Evolutionary conservation across 2,329 filamentous ascomycete species (phyloP), one percentile per base, ranked within the genome.

Genomic region (Rutstroemia sp.): DNA sequence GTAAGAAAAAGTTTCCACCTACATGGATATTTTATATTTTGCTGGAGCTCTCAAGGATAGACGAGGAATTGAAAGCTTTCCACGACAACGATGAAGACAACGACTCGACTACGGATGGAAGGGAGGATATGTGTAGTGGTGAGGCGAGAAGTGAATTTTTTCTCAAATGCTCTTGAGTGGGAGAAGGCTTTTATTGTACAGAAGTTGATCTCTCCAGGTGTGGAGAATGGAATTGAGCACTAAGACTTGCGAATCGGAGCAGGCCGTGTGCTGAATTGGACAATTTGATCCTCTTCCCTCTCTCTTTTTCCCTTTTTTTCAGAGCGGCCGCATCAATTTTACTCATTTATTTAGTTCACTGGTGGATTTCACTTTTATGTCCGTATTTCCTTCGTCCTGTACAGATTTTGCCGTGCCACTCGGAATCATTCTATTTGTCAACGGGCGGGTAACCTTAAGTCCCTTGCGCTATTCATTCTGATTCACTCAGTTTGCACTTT

Each of bases 161-260:
- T 34, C 30, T 34, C 30, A 34, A 42, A 19, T 42, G 16, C n/a
- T 17, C 19, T 42, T n/a, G 17, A 14, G 42, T 19, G 42, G 19
- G 19, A 46, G 42, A 12, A 21, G 42, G 42, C 42, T 46, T 48
- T 38, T 30, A 49, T 49, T 49, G 27, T 34, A 36, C 6, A 7
- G 42, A 23, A 46, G 19, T 10, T 45, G 19, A 46, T 46, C 42
- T 46, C 21, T 46, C 21, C 7, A n/a, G 47, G 38, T 25, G 47
- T 36, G 47, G 25, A 49, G 47, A 49, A 49, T 46, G 5, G 12
- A 46, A 34, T 34, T 34, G 17, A 46, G n/a, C 21, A 46, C 17
- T 46, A 46, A 21, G 21, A 36, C 47, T 49, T 21, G 47, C n/a
- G 47, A 14, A 49, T 36, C 47, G 47, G 47, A 49, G 47, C 47